phyloP scores from a whole-genome alignment of 441 rosid species.

The Francoa sonchifolia region DNA sequence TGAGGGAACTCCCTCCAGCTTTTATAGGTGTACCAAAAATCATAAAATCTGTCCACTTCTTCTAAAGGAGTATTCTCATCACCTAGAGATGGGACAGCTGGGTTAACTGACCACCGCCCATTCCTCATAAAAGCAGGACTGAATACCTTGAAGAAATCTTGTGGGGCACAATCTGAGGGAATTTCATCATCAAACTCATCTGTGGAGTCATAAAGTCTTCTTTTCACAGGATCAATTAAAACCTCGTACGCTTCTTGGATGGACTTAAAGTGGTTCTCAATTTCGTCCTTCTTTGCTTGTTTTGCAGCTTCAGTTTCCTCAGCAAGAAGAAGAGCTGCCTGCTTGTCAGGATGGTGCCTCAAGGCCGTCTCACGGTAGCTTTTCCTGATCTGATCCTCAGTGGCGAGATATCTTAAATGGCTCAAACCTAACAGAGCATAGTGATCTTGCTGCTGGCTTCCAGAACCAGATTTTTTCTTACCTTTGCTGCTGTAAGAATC shows the following conservation, averaged over 20 bases:
- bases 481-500: conserved; percentile 71
- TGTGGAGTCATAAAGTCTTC: conserved; percentile 85
- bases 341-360: conserved; percentile 91
- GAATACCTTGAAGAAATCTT: conserved; percentile 90
- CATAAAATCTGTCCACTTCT: conserved; percentile 70
- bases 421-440: conserved; percentile 81
- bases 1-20: conserved; percentile 99
- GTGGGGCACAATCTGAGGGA: conserved; percentile 73
- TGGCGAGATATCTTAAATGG: conserved; percentile 85
- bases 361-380: conserved; percentile 87
- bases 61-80: conserved; percentile 49
- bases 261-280: conserved; percentile 71
- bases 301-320: conserved; percentile 92
- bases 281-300: conserved; percentile 80
- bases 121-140: conserved; percentile 94
- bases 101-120: conserved; percentile 85
- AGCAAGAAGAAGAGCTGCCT: conserved; percentile 71
- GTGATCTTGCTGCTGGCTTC: conserved; percentile 72
- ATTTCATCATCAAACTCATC: conserved; percentile 97
- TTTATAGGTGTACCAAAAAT: conserved; percentile 83
- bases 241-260: conserved; percentile 92
- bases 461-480: conserved; percentile 63
- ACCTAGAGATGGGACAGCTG: conserved; percentile 62
- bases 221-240: conserved; percentile 74
- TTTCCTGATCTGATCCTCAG: conserved; percentile 90